Conservation (phyloP, 768 basidiomycete genomes). For the Rhodosporidiobolus sp. region DNA sequence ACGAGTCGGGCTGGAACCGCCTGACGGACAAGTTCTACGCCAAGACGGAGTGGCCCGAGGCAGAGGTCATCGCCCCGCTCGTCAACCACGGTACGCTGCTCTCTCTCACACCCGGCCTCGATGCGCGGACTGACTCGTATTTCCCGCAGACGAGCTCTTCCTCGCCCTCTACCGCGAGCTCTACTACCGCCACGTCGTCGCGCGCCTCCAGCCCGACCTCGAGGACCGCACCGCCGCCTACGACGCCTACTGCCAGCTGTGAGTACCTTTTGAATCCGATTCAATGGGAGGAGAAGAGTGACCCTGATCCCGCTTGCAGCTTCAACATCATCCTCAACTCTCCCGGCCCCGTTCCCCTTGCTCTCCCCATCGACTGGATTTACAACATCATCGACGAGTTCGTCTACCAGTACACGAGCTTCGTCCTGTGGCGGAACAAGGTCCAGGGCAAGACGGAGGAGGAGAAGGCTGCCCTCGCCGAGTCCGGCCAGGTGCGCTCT, state of each 20-base stretch:
- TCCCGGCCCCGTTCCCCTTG: slow-evolving; percentile 85
- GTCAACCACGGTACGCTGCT: slow-evolving; percentile 77
- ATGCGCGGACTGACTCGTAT: not conserved
- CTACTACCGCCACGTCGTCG: slow-evolving; percentile 76
- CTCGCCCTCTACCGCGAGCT: slow-evolving; percentile 94
- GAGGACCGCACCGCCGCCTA: slow-evolving; percentile 98
- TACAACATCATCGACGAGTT: slow-evolving; percentile 98
- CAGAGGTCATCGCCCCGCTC: slow-evolving; percentile 87
- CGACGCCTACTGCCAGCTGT: slow-evolving; percentile 46
- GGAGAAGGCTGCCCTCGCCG: slow-evolving; percentile 75
- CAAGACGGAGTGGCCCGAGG: slow-evolving; percentile 94
- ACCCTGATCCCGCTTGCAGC: slow-evolving; percentile 91
- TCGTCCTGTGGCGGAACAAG: slow-evolving; percentile 86
- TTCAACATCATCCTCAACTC: slow-evolving; percentile 98
- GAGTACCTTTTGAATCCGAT: not conserved
- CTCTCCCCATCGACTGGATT: slow-evolving; percentile 94
- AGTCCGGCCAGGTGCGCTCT: slow-evolving; percentile 60
- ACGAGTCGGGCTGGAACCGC: slow-evolving; percentile 90
- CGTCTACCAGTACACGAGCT: slow-evolving; percentile 97
- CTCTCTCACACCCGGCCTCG: not conserved
- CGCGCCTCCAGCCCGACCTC: slow-evolving; percentile 78
- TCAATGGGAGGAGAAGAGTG: no score
- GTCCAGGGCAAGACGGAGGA: slow-evolving; percentile 72
- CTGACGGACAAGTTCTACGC: slow-evolving; percentile 94
- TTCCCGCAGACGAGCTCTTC: slow-evolving; percentile 75